Percentiles rank a stretch among this genome's conserved stretches.
These are phyloP conservation scores for Colletotrichum zoysiae DNA, from an alignment of 2,329 filamentous ascomycete genomes.

Conservation along the genomic window DNA sequence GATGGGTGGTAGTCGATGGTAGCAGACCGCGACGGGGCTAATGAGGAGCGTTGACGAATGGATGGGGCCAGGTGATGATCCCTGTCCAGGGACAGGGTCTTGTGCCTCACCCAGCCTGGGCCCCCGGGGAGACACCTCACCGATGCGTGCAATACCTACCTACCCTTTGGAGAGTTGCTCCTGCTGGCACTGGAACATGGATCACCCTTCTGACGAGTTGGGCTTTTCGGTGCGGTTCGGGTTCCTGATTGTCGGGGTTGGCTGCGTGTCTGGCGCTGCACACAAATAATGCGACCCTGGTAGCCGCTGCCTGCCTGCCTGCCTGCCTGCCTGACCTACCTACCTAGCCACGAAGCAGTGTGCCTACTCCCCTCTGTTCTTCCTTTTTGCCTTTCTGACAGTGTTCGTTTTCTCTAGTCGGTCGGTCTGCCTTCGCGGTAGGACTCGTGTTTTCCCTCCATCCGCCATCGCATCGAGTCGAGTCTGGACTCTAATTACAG, in stretches of 20 bases:
- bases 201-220: conserved; percentile 37
- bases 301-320: not conserved
- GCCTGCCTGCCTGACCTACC: no score
- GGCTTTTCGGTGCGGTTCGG: conserved; percentile 19
- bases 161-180: conserved; percentile 18
- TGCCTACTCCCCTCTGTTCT: not conserved
- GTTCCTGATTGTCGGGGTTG: conserved; percentile 36
- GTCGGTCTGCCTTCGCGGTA: not conserved
- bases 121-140: conserved; percentile 22
- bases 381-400: not conserved
- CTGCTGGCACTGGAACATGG: conserved; percentile 35
- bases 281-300: conserved; percentile 19
- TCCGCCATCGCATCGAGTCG: conserved; percentile 13
- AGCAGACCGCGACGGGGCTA: conserved; percentile 21
- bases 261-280: conserved; percentile 18
- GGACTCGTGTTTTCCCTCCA: conserved; percentile 8
- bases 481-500: conserved; percentile 1
- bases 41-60: conserved; percentile 33
- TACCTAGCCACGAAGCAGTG: no score
- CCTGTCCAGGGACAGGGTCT: conserved; percentile 40
- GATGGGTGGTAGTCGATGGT: conserved; percentile 29
- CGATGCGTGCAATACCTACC: conserved; percentile 1
- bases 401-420: conserved; percentile 6
- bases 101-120: conserved; percentile 18
- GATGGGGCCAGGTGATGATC: conserved; percentile 34